These are phyloP conservation scores for Nakaseomyces kungkrabaensis DNA, from an alignment of 1,139 yeast genomes.

Conservation along the genomic window DNA sequence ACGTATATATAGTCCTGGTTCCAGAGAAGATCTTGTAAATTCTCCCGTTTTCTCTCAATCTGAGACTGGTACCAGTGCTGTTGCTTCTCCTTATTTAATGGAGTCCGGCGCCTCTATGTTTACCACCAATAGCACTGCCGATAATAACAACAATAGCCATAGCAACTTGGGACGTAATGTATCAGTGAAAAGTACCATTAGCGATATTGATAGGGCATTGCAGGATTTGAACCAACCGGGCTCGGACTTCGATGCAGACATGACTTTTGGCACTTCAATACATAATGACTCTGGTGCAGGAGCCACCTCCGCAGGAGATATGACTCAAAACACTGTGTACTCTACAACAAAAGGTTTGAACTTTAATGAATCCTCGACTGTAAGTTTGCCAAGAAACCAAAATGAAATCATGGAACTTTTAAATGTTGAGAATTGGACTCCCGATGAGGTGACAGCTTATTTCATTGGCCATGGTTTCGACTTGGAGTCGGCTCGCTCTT, in stretches of 20 bases:
- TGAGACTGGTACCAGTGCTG: constrained; percentile 9
- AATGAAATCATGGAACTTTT: constrained; percentile 35
- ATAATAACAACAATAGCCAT: constrained; percentile 5
- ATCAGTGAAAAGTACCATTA: constrained; percentile 51
- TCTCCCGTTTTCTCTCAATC: constrained; percentile 7
- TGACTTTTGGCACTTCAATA: background rate
- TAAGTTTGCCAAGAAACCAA: constrained; percentile 1
- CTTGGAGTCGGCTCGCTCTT: constrained; percentile 59
- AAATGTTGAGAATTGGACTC: constrained; percentile 63
- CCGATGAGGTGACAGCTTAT: constrained; percentile 73
- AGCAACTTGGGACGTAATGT: constrained; percentile 12
- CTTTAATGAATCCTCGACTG: constrained; percentile 6
- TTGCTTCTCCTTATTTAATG: constrained; percentile 19
- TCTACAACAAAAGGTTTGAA: constrained; percentile 12
- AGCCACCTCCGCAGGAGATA: background rate
- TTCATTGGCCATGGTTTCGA: constrained; percentile 70
- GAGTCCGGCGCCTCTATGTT: constrained; percentile 16
- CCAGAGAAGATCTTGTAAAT: constrained; percentile 7
- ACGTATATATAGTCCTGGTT: constrained; percentile 11
- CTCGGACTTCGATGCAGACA: constrained; percentile 3
- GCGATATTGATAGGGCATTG: constrained; percentile 78
- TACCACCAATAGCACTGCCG: background rate
- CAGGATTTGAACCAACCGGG: constrained; percentile 44
- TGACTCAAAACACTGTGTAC: constrained; percentile 11
- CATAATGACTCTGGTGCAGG: background rate